Base-by-base conservation (phyloP, 2,329 filamentous ascomycete genomes). In the Ascosphaera apis region DNA sequence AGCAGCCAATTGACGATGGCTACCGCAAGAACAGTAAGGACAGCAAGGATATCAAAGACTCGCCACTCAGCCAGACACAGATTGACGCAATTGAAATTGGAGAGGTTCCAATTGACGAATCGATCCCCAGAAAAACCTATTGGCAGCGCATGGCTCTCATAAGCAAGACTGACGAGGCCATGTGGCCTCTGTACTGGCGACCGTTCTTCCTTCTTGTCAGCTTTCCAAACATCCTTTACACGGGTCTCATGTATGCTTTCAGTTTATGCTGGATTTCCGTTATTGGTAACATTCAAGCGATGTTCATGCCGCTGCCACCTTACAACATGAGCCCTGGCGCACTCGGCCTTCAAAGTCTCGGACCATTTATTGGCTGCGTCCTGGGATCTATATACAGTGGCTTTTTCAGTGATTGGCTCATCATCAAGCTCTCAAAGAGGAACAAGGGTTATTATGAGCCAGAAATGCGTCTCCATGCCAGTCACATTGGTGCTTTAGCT, bases 181-280 rank as follows among this genome's bases (percentile, higher is more conserved):
- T 48, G 6, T 34, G 40, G 33, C 46, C 41, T n/a, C 49, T 53
- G 38, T 41, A 44, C 37, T 48, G 44, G 15, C 45, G 49, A 11
- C 51, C 51, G 0, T 45, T 54, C 23, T 12, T 47, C 3, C 45
- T 53, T 15, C 40, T 58, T 4, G 42, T 46, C 18, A 39, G 41
- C 0, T 53, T 61, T 7, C 84, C 84, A 2, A 55, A 55, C 1
- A 53, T 61, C 13, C 37, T 53, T 21, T 61, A 55, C 36, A 55
- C 53, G 2, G 51, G 53, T 2, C 18, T 61, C 1, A 46, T 53
- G 21, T 60, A 57, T 17, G 58, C 54, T 1, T 47, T 52, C 5
- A 41, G 58, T 11, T 42, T 59, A 1, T 52, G 53, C 4, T 57
- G 50, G 47, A 47, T 49, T 3, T 52, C 53, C 1, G 48, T 63